Evolutionary conservation across 108 stramenopile species (phyloP).

Genomic region (Fistulifera pelliculosa): DNA sequence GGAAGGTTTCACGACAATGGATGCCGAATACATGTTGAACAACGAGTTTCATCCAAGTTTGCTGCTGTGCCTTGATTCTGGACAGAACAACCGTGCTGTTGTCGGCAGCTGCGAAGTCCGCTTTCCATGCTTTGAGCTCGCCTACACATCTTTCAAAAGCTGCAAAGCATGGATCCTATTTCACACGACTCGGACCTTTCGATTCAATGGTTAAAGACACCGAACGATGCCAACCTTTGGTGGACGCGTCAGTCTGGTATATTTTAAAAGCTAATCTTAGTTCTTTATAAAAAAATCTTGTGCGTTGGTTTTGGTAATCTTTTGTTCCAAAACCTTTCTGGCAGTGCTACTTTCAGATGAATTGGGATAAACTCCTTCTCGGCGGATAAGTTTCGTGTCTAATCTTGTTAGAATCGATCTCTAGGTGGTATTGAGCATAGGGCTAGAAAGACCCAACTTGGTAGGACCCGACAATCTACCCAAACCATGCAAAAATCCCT

Average conservation of each 20-base stretch:
- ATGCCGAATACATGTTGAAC: conserved; percentile 55
- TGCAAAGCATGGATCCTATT: conserved; percentile 19
- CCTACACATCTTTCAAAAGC: conserved; percentile 36
- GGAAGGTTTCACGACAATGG: conserved; percentile 30
- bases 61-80: conserved; percentile 44
- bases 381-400: no score
- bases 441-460: no score
- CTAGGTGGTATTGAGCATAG: no score
- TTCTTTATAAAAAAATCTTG: not conserved
- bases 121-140: conserved; percentile 55
- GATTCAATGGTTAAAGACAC: conserved; percentile 71
- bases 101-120: conserved; percentile 50
- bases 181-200: conserved; percentile 13
- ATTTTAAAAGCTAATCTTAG: conserved; percentile 1
- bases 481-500: conserved; percentile 36
- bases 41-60: conserved; percentile 45
- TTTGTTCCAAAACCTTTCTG: no score
- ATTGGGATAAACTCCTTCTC: no score
- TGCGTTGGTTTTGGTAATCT: no score
- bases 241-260: conserved; percentile 65
- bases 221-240: conserved; percentile 51
- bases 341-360: no score
- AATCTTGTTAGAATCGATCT: no score
- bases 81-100: conserved; percentile 23
- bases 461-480: no score